Base-by-base conservation (phyloP, 768 basidiomycete genomes). In the Phlebiopsis flavidoalba region DNA sequence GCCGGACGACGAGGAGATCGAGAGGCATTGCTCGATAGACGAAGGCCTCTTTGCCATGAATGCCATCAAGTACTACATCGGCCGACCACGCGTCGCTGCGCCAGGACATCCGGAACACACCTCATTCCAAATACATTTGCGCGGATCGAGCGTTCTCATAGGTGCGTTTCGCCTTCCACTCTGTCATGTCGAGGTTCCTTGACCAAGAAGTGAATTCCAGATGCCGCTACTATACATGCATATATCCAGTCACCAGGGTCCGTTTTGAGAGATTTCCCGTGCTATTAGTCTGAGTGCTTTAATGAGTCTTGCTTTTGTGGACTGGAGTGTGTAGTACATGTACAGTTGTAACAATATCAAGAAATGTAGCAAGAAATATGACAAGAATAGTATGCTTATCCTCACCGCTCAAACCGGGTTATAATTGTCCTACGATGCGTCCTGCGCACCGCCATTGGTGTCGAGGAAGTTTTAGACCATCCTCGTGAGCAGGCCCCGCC, bases 401-500 rank as follows among this genome's bases (percentile, higher is more conserved):
- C 26, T 31, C 26, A 31, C 26, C 26, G 6, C 26, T 31, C 26
- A 31, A 17, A 43, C 10, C 8, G 40, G 37, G 2, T 43, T 43
- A 43, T 43, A 8, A 43, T 43, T 17, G 3, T 43, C 40, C 40
- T 43, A 43, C 17, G 40, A 12, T 10, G 40, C 40, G 40, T 3
- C 40, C 40, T 12, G 40, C 40, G 40, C 40, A 17, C 31, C 17
- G 7, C 31, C 3, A 31, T 31, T 10, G 40, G 19, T 53, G 54
- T 77, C 79, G 65, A 91, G 70, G 66, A 86, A 90, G 35, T 79
- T n/a, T 78, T 58, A 92, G 67, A 69, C n/a, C 89, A 91, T 0
- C 83, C 83, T 53, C 60, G 64, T n/a, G 73, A 68, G 70, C 89
- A 92, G n/a, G 0, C 89, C 89, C 31, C 87, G 74, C 88, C 89